Conservation (phyloP, 345 rosid species). For the sweet orange (Citrus sinensis) region DVS_A1.0 CM039163.1:46076001-46076500, state of each 20-base stretch:
- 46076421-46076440: background rate
- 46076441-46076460: background rate
- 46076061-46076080: background rate
- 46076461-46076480: conserved; percentile 4
- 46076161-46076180: background rate
- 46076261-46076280: background rate
- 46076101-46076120: background rate
- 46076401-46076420: background rate
- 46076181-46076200: background rate
- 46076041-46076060: background rate
- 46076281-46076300: background rate
- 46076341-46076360: background rate
- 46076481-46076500: conserved; percentile 52
- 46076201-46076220: background rate
- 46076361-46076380: background rate
- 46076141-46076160: background rate
- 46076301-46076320: background rate
- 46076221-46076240: background rate
- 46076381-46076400: background rate
- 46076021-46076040: background rate
- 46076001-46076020: background rate
- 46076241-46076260: background rate
- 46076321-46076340: background rate
- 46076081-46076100: background rate
- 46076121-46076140: background rate